Evolutionary conservation across 1,284 basidiomycete genomes (phyloP).

Genomic region (Ganoderma sinense): DNA sequence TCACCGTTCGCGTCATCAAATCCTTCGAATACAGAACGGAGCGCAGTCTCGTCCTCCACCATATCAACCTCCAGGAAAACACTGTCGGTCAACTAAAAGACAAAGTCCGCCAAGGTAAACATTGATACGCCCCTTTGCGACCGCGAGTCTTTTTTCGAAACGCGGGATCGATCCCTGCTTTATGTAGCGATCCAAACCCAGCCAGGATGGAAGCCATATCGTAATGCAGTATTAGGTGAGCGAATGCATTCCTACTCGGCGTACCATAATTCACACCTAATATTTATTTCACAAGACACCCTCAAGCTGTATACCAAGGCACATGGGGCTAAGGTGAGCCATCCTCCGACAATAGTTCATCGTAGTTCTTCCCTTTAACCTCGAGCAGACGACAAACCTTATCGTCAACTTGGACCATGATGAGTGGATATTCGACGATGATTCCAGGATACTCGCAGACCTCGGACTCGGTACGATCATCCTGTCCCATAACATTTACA

Average conservation of each 20-base stretch:
- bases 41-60: constrained; percentile 85
- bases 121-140: constrained; percentile 14
- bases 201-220: constrained; percentile 88
- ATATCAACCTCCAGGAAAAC: constrained; percentile 80
- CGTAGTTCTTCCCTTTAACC: background rate
- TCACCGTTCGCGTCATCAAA: constrained; percentile 96
- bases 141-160: background rate
- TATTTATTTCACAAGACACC: constrained; percentile 66
- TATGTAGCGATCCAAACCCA: constrained; percentile 78
- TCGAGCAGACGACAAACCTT: constrained; percentile 83
- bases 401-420: constrained; percentile 97
- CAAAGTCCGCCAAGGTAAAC: constrained; percentile 65
- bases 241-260: background rate
- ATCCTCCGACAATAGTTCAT: background rate
- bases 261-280: background rate
- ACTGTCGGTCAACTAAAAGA: constrained; percentile 85
- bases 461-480: constrained; percentile 73
- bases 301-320: constrained; percentile 95
- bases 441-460: constrained; percentile 66
- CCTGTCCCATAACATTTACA: background rate
- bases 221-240: constrained; percentile 72
- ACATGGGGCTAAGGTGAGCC: constrained; percentile 87
- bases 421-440: constrained; percentile 87
- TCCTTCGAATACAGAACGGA: constrained; percentile 94
- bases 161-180: constrained; percentile 10